These are phyloP conservation scores for Umbelopsis sp. DNA, from an alignment of 192 early-diverging fungal genomes.

Conservation along the genomic window DNA sequence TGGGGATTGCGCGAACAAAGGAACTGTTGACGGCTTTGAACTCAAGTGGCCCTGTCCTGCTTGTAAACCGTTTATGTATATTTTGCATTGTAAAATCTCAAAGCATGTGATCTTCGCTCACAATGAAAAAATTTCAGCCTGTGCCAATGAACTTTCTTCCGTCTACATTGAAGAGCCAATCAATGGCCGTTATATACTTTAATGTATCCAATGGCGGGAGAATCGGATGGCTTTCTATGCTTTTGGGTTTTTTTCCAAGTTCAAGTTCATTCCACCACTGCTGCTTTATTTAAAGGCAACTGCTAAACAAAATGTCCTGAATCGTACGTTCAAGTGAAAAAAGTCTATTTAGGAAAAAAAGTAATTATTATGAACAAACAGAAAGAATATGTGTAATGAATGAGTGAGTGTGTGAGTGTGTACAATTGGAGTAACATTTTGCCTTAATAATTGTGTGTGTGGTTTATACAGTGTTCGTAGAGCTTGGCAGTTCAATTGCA, in stretches of 20 bases:
- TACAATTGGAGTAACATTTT: too few species aligned
- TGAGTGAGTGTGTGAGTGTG: neutral
- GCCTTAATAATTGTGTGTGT: too few species aligned
- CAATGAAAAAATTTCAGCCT: neutral
- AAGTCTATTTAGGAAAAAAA: too few species aligned
- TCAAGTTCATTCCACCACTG: too few species aligned
- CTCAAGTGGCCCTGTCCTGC: neutral
- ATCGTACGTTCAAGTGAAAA: too few species aligned
- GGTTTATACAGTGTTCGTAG: neutral
- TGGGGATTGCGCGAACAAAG: slow-evolving; percentile 6
- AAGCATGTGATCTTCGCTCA: slow-evolving; percentile 17
- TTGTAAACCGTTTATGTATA: slow-evolving; percentile 6
- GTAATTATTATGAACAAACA: neutral
- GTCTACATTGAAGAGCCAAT: neutral
- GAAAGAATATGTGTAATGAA: neutral
- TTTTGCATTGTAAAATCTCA: neutral
- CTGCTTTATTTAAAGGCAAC: too few species aligned
- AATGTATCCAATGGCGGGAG: neutral
- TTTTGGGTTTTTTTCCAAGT: too few species aligned
- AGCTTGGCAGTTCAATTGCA: neutral
- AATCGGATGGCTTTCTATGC: too few species aligned
- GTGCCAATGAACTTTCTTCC: neutral
- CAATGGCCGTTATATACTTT: neutral
- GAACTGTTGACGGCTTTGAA: neutral
- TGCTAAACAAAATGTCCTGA: too few species aligned